Conservation (phyloP, 495 filamentous ascomycete species). For the Aspergillus sclerotiicarbonarius region DNA sequence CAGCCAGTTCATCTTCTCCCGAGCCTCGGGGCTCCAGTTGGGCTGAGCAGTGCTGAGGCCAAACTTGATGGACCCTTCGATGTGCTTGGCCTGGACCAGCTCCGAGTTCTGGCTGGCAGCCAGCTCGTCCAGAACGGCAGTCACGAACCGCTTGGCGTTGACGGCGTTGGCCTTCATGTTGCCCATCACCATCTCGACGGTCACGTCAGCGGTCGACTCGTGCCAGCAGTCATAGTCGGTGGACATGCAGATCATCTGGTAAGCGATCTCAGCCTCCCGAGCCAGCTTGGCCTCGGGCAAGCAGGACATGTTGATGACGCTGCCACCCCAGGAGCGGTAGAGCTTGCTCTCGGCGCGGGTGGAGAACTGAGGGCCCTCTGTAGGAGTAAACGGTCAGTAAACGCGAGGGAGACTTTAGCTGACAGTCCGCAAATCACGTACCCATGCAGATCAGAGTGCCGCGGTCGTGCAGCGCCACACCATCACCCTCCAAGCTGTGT, state of each 20-base stretch:
- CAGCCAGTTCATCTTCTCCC: conserved; percentile 71
- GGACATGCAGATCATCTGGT: conserved; percentile 98
- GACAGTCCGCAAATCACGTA: conserved; percentile 36
- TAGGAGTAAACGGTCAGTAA: neutral
- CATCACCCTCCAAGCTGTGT: conserved; percentile 72
- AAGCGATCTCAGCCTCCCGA: conserved; percentile 91
- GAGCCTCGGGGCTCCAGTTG: conserved; percentile 59
- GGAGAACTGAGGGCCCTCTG: conserved; percentile 92
- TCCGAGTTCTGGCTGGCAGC: conserved; percentile 69
- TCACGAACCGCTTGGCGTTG: conserved; percentile 83
- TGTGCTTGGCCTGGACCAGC: conserved; percentile 70
- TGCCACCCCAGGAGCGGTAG: conserved; percentile 89
- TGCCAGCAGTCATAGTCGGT: conserved; percentile 99
- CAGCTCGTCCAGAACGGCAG: conserved; percentile 82
- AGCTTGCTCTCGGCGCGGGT: conserved; percentile 94
- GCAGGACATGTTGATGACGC: conserved; percentile 94
- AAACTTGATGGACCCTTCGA: conserved; percentile 57
- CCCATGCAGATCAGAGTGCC: conserved; percentile 90
- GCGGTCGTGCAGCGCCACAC: conserved; percentile 70
- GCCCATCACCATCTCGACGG: conserved; percentile 94
- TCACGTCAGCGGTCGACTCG: conserved; percentile 68
- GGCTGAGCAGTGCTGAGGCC: conserved; percentile 63
- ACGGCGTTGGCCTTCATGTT: conserved; percentile 90
- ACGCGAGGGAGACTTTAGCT: neutral
- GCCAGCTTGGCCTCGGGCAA: conserved; percentile 97